These are phyloP conservation scores for Aspergillus flavus DNA, from an alignment of 2,329 filamentous ascomycete species.

Conservation along the genomic window DNA sequence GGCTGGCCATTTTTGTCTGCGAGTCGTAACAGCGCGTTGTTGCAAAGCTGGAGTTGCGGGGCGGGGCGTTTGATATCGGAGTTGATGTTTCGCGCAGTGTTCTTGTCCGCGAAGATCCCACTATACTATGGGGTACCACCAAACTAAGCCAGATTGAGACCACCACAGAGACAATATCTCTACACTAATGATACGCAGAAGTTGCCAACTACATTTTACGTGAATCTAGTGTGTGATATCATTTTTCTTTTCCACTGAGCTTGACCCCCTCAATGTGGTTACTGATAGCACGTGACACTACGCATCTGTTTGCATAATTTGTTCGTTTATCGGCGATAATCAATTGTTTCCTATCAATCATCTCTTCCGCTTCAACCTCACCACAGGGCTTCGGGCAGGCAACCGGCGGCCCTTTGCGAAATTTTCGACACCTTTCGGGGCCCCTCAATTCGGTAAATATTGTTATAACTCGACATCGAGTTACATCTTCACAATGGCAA, in stretches of 20 bases:
- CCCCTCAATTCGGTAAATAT: background rate
- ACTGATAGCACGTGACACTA: constrained; percentile 25
- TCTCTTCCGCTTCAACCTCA: constrained; percentile 8
- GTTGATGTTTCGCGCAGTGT: constrained; percentile 9
- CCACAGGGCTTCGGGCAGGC: constrained; percentile 6
- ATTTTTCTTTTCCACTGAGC: background rate
- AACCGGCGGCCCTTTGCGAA: constrained; percentile 7
- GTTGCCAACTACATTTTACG: background rate
- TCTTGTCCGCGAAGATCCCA: background rate
- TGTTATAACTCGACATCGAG: background rate
- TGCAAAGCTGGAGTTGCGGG: constrained; percentile 36
- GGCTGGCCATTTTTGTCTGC: constrained; percentile 40
- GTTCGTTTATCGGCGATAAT: constrained; percentile 16
- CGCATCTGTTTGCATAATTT: constrained; percentile 35
- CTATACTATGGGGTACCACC: background rate
- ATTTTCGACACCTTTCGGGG: background rate
- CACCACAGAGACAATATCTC: background rate
- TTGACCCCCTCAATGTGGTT: background rate
- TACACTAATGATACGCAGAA: background rate
- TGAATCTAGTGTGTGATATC: background rate
- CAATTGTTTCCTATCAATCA: background rate
- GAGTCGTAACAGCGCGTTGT: constrained; percentile 15
- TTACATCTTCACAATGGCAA: constrained; percentile 31
- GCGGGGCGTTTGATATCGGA: constrained; percentile 33
- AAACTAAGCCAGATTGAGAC: background rate